Conservation (phyloP, 331 rosid species). For the Quercus tomentella region DNA sequence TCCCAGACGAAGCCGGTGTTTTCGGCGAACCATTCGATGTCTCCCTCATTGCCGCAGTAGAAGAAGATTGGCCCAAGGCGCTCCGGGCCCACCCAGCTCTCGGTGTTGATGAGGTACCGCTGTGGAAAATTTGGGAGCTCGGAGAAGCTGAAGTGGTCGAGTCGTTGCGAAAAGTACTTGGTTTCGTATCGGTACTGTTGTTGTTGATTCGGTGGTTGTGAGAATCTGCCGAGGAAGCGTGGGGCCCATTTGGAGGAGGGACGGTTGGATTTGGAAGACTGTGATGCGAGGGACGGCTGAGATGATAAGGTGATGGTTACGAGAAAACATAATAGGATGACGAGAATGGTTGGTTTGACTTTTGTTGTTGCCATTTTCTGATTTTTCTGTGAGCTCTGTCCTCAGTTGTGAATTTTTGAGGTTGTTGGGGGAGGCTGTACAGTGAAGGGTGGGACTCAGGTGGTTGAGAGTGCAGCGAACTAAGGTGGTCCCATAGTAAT, state of each 20-base stretch:
- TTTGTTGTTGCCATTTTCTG: conserved; percentile 24
- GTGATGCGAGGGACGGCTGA: not conserved
- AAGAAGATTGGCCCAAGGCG: conserved; percentile 68
- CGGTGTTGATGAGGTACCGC: conserved; percentile 70
- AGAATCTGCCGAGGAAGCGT: conserved; percentile 39
- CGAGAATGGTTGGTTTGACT: not conserved
- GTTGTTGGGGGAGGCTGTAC: not conserved
- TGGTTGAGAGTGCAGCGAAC: not conserved
- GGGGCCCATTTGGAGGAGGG: conserved; percentile 25
- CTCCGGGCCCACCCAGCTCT: conserved; percentile 56
- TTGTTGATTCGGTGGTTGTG: conserved; percentile 8
- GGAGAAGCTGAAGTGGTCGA: conserved; percentile 80
- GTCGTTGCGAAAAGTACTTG: conserved; percentile 58
- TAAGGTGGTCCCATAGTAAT: not conserved
- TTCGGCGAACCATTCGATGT: conserved; percentile 77
- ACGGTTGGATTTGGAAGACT: too few relatives aligned
- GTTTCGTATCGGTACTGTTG: conserved; percentile 45
- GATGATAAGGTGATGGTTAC: conserved; percentile 3
- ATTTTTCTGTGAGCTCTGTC: conserved; percentile 8
- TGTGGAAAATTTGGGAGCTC: conserved; percentile 53
- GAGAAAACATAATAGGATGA: not conserved
- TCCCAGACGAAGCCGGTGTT: conserved; percentile 88
- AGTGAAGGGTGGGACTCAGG: not conserved
- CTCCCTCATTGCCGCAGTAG: conserved; percentile 95
- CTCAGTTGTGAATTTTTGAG: not conserved